phyloP scores from a whole-genome alignment of 2,329 filamentous ascomycete genomes.

The Penicillium nordicum region DNA sequence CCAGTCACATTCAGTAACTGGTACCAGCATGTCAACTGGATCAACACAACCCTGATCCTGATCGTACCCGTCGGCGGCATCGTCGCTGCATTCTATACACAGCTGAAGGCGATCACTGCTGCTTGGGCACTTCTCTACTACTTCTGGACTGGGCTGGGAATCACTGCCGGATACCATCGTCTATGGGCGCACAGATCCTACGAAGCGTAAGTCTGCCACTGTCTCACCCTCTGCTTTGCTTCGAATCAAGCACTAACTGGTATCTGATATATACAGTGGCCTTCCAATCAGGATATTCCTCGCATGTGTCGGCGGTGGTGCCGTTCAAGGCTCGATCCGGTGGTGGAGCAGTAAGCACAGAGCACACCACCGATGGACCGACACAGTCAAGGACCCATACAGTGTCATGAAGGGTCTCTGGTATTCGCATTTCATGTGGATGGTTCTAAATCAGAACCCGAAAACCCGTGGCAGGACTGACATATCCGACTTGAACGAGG shows the following conservation, averaged over 20 bases:
- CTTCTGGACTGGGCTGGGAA: slow-evolving; percentile 72
- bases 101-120: slow-evolving; percentile 63
- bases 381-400: slow-evolving; percentile 84
- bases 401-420: slow-evolving; percentile 79
- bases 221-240: neutral
- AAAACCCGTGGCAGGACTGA: slow-evolving; percentile 79
- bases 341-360: slow-evolving; percentile 84
- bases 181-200: slow-evolving; percentile 80
- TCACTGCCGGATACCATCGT: slow-evolving; percentile 73
- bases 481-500: slow-evolving; percentile 79
- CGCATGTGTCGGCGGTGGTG: slow-evolving; percentile 71
- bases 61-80: slow-evolving; percentile 68
- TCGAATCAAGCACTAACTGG: neutral
- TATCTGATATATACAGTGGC: slow-evolving; percentile 49
- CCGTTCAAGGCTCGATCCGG: slow-evolving; percentile 75
- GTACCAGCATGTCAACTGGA: slow-evolving; percentile 87
- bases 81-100: slow-evolving; percentile 70
- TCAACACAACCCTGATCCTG: slow-evolving; percentile 75
- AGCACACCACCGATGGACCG: slow-evolving; percentile 81
- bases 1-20: slow-evolving; percentile 76
- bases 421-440: slow-evolving; percentile 80
- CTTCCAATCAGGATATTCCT: slow-evolving; percentile 73
- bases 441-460: slow-evolving; percentile 75
- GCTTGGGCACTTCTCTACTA: slow-evolving; percentile 72
- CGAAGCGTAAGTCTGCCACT: slow-evolving; percentile 34